Evolutionary conservation across 1,284 basidiomycete genomes (phyloP), one percentile per base, ranked within the genome.

Genomic region (Thelephora terrestris): DNA sequence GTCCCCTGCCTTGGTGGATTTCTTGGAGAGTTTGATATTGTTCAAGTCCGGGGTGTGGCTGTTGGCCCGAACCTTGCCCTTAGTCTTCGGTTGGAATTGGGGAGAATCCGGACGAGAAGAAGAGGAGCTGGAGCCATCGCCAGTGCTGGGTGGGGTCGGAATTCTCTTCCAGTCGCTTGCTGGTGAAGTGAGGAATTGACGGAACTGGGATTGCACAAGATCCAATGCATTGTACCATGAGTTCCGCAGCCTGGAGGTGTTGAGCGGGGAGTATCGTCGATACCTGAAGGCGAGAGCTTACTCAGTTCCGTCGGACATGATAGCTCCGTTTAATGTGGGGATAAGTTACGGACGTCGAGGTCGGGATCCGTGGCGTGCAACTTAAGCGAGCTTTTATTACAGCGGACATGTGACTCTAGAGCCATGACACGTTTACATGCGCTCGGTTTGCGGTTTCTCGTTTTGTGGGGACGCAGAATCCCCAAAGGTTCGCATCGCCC

Each of bases 151-250:
- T 2, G 74, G 60, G 36, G 70, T 66, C 7, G 75, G 71, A 25
- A 88, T 68, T 39, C 84, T 75, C 60, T 78, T 87, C 87, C 87
- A 90, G 43, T 84, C 81, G 7, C 70, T 57, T 1, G 78, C 71
- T 17, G 76, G 65, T 7, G 83, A 81, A 23, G 78, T 75, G 49
- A 90, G 69, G 9, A 87, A 71, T 50, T 78, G 75, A 51, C 80
- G 74, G 67, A 89, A 87, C 57, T 77, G 75, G 43, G 71, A 63
- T 61, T 90, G 85, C 50, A 86, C 85, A 50, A 76, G 73, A 55
- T 73, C 76, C 48, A 90, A 69, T 20, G 86, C 81, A 48, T 70
- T 66, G 53, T 78, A 77, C 87, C 87, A 90, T 39, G 82, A 76
- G 61, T 87, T 74, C 56, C 78, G 78, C 53, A 89, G 69, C 53